phyloP scores from a whole-genome alignment of 257 asterid genomes.

The Ballota nigra region DNA sequence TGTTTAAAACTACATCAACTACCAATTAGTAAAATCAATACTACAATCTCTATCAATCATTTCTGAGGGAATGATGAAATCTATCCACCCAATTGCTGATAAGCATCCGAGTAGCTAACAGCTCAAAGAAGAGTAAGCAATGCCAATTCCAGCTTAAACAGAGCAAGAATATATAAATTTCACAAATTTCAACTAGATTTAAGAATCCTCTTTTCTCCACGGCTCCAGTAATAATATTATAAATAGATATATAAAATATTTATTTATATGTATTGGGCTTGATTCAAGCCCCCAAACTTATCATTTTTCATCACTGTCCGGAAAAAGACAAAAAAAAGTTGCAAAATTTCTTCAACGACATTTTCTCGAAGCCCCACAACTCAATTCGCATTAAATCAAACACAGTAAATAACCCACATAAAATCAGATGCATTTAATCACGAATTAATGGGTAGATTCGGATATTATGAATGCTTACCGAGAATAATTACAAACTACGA shows the following conservation, averaged over 20 bases:
- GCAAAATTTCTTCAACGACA: constrained; percentile 15
- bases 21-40: background rate
- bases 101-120: constrained; percentile 10
- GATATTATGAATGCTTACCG: constrained; percentile 40
- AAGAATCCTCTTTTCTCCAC: constrained; percentile 1
- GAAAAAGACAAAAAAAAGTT: constrained; percentile 9
- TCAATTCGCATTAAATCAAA: constrained; percentile 18
- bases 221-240: background rate
- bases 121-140: background rate
- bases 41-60: background rate
- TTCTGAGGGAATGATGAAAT: constrained; percentile 4
- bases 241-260: background rate
- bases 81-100: constrained; percentile 14
- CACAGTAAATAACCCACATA: background rate
- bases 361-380: constrained; percentile 20
- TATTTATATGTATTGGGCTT: background rate
- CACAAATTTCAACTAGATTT: constrained; percentile 14
- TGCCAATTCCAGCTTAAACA: constrained; percentile 13
- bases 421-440: constrained; percentile 13
- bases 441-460: constrained; percentile 11
- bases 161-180: background rate
- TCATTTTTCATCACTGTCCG: constrained; percentile 9
- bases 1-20: constrained; percentile 1
- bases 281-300: constrained; percentile 18
- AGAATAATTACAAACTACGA: constrained; percentile 32